These are phyloP conservation scores for Fusarium nelsonii DNA, from an alignment of 2,329 filamentous ascomycete genomes.

Conservation along the genomic window DNA sequence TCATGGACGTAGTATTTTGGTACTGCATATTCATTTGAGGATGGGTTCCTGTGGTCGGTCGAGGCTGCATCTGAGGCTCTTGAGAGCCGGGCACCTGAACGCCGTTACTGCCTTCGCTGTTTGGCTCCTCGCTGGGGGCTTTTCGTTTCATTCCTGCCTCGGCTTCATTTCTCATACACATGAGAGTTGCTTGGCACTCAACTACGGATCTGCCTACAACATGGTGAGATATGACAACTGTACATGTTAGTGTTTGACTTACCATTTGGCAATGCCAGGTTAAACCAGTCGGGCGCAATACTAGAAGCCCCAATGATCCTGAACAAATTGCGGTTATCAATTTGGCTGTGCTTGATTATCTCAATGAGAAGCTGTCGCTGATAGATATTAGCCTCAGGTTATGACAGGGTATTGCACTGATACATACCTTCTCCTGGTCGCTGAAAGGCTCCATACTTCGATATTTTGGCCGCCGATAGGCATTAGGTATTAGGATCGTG, in stretches of 20 bases:
- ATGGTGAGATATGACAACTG: neutral
- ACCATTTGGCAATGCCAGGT: slow-evolving; percentile 63
- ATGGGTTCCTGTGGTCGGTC: neutral
- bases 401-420: too few species aligned
- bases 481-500: neutral
- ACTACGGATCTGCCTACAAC: slow-evolving; percentile 61
- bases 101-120: slow-evolving; percentile 47
- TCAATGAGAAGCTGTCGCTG: slow-evolving; percentile 70
- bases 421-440: slow-evolving; percentile 65
- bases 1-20: slow-evolving; percentile 28
- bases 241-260: slow-evolving; percentile 35
- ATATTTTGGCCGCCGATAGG: slow-evolving; percentile 10
- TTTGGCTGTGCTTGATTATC: slow-evolving; percentile 67
- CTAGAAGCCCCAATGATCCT: slow-evolving; percentile 60
- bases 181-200: slow-evolving; percentile 59
- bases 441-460: slow-evolving; percentile 54
- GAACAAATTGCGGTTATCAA: slow-evolving; percentile 61
- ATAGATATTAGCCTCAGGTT: slow-evolving; percentile 10
- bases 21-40: slow-evolving; percentile 45
- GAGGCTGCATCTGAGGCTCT: slow-evolving; percentile 12
- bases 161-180: slow-evolving; percentile 50
- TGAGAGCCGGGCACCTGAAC: slow-evolving; percentile 3
- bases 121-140: slow-evolving; percentile 47
- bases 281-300: slow-evolving; percentile 60
- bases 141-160: slow-evolving; percentile 51